Evolutionary conservation across 257 asterid species (phyloP), one percentile per base, ranked within the genome.

Genomic region (Nicotiana benthamiana): DNA sequence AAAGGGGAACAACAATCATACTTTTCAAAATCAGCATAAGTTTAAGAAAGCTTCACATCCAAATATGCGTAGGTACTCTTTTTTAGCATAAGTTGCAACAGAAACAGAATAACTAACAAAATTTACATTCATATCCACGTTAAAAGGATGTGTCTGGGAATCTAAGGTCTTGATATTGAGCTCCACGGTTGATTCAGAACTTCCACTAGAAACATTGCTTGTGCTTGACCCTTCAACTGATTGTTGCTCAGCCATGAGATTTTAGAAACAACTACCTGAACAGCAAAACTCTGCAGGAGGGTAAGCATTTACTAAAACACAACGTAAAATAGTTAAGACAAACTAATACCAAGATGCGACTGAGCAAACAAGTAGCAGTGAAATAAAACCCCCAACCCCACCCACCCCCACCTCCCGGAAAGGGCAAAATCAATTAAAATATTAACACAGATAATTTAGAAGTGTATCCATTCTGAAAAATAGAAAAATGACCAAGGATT

Each of bases 131-230:
- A 89, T 92, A 51, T 94, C 95, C 77, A 91, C 96, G 22, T 68
- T 66, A 85, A 91, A 86, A 72, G 91, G 86, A 89, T 88, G 86
- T 79, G 85, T 82, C 84, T 79, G 92, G 75, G 97, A 94, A 86
- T 90, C 96, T 80, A 94, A 88, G 76, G 98, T 94, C 94, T 94
- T 94, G 90, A 94, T 84, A 83, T 93, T 91, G 89, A 94, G 90
- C 84, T 88, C 91, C 88, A 93, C 79, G 30, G 83, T 82, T 82
- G 97, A 91, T 79, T 88, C 97, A 62, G 90, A 81, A 86, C 84
- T 79, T 79, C 87, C 93, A 86, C 86, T 81, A 80, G 88, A 66
- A 17, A 86, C 84, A 82, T 83, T 78, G 84, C 92, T 82, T 13
- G 88, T 63, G 83, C 92, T 83, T 68, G 96, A 86, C 75, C 90